Evolutionary conservation across 2,329 filamentous ascomycete species (phyloP), one percentile per base, ranked within the genome.

Genomic region (Aureobasidium sp.): DNA sequence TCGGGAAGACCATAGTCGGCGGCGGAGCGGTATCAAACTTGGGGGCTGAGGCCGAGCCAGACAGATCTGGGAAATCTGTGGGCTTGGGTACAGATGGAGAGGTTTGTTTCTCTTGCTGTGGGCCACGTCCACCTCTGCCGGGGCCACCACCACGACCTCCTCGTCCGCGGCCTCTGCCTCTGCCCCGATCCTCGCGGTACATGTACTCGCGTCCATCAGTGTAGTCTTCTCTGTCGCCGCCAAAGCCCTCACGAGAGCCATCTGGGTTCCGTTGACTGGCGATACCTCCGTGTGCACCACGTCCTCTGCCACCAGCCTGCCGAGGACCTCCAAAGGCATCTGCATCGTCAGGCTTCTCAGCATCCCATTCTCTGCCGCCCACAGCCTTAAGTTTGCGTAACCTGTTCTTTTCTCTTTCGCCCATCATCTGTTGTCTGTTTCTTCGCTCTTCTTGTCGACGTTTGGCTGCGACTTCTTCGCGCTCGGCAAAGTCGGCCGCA

Each of bases 281-380:
- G 9, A 83, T 74, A 29, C 77, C 81, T 9, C 81, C 81, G 65
- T 82, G 75, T 65, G 80, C 79, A 11, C 81, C 81, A 35, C 81
- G 73, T 31, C 77, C 75, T 22, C 78, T 73, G 11, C 76, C 72
- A 58, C 68, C 71, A 70, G 66, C 77, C 67, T 68, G 77, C 65
- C 64, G 74, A 62, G 68, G 76, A 66, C 78, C 69, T 4, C 67
- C 67, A 70, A 53, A 52, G 9, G 58, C 58, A 31, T 53, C 48
- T 24, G 60, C 48, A 33, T 61, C 40, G 64, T 85, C 82, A 8
- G 76, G 74, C 71, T 87, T 86, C 65, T 83, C 79, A 5, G 79
- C 75, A 70, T 87, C 84, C 84, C 84, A 87, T 67, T 86, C 84
- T 17, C 84, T 73, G 0, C 83, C 83, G 2, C 75, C 78, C 67